Percentiles rank a stretch among this genome's conserved stretches.
Evolutionary conservation across 257 asterid species (phyloP).

Genomic region (Fraxinus pennsylvanica): DNA sequence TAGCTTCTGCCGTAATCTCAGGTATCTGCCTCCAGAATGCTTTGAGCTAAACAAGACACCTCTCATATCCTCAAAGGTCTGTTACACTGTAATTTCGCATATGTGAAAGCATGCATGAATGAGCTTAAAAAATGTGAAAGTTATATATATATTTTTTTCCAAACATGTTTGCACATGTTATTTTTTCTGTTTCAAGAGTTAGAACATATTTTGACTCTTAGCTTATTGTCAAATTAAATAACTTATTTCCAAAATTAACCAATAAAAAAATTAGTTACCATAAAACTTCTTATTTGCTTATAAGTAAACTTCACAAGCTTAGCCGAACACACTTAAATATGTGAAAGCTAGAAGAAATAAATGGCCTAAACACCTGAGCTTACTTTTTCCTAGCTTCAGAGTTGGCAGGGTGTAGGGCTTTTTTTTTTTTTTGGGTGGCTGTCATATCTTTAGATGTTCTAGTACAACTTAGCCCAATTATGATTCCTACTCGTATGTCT

Average conservation of each 20-base stretch:
- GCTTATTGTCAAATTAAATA: not conserved
- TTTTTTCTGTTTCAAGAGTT: not conserved
- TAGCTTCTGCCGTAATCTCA: constrained; percentile 33
- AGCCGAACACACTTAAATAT: not conserved
- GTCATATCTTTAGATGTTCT: not conserved
- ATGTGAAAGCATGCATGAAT: not conserved
- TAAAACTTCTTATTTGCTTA: not conserved
- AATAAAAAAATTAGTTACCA: not conserved
- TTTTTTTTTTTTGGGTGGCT: too few species aligned
- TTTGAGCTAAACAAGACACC: constrained; percentile 96
- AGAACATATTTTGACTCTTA: not conserved
- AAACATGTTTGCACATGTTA: not conserved
- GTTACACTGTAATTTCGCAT: constrained; percentile 22
- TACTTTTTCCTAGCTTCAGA: not conserved
- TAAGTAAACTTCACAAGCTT: not conserved
- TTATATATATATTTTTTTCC: not conserved
- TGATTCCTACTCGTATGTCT: not conserved
- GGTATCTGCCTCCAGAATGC: constrained; percentile 99
- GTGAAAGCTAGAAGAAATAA: not conserved
- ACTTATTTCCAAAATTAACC: not conserved
- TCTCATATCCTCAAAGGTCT: constrained; percentile 93
- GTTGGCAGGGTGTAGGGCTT: too few species aligned
- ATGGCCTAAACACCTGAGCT: not conserved
- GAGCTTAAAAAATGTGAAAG: not conserved
- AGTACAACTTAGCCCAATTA: not conserved